Base-by-base conservation (phyloP, 306 rosid genomes). In the Corylus americana region DNA sequence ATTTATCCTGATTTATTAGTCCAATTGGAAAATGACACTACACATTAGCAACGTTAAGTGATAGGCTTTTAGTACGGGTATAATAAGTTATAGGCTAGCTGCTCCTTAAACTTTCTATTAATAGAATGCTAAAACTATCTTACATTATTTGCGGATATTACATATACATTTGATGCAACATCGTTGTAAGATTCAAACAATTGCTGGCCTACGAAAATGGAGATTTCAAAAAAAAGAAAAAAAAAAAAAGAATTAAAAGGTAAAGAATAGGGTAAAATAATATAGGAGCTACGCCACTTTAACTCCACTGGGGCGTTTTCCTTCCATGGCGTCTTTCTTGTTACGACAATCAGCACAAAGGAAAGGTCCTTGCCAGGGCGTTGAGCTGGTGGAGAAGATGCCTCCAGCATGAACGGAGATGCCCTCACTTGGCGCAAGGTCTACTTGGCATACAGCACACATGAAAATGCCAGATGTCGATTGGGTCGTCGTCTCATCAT, bases 261-360 rank as follows among this genome's bases (percentile, higher is more conserved):
- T 73, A 81, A 83, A 77, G 89, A 87, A 82, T 76, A 58, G 74
- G 58, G 75, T 37, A 57, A 71, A 67, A 61, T 57, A 81, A 50
- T 76, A 79, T 63, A 53, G 61, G 78, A 80, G 80, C 83, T 92
- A 94, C 0, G 83, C 87, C 82, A 94, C 98, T 89, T 84, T 88
- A 17, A 94, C 89, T 73, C 97, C 96, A 12, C 98, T 94, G 0
- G 94, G 96, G 75, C 97, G 96, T 70, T 91, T 94, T 58, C 98
- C 98, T 87, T 94, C 98, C 98, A 94, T 94, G 11, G 98, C 98
- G 14, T 94, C 98, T 85, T 94, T 94, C 90, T 94, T 92, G 63
- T 94, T 75, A 18, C 98, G 93, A 71, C 98, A 94, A 80, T 83
- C 97, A 0, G 80, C 86, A 44, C 98, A 94, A 7, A 94, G 95